Evolutionary conservation across 495 filamentous ascomycete genomes (phyloP).

Genomic region (Annulohypoxylon moriforme): DNA sequence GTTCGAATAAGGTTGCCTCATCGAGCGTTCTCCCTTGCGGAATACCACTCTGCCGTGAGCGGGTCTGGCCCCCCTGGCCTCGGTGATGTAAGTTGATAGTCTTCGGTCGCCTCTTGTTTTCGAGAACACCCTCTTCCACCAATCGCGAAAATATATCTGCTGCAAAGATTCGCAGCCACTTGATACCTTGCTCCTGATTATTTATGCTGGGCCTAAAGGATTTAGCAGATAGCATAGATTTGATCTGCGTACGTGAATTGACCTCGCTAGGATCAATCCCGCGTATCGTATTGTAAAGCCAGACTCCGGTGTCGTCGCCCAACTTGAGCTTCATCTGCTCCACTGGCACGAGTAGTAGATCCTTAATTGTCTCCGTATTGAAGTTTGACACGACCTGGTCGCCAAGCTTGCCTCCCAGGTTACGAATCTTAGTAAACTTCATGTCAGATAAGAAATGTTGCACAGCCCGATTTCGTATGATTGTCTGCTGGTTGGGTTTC

Average conservation of each 20-base stretch:
- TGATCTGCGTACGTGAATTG: conserved; percentile 90
- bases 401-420: conserved; percentile 95
- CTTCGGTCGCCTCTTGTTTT: conserved; percentile 86
- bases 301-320: conserved; percentile 86
- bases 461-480: conserved; percentile 85
- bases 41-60: conserved; percentile 79
- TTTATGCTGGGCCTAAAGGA: conserved; percentile 90
- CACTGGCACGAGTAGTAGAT: conserved; percentile 76
- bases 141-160: conserved; percentile 92
- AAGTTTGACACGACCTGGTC: conserved; percentile 82
- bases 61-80: conserved; percentile 70
- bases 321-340: conserved; percentile 83
- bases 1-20: conserved; percentile 76
- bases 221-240: conserved; percentile 98
- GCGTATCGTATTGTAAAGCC: conserved; percentile 88
- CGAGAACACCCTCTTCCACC: conserved; percentile 90
- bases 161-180: conserved; percentile 92
- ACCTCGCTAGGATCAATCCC: conserved; percentile 90
- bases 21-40: conserved; percentile 78
- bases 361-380: conserved; percentile 80
- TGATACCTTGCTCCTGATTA: conserved; percentile 79
- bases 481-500: conserved; percentile 93
- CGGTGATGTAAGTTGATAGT: conserved; percentile 86
- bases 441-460: conserved; percentile 83
- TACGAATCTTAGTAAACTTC: conserved; percentile 96